Evolutionary conservation across 208 protist species (phyloP), one percentile per base, ranked within the genome.

Genomic region (Leishmania amazonensis): DNA sequence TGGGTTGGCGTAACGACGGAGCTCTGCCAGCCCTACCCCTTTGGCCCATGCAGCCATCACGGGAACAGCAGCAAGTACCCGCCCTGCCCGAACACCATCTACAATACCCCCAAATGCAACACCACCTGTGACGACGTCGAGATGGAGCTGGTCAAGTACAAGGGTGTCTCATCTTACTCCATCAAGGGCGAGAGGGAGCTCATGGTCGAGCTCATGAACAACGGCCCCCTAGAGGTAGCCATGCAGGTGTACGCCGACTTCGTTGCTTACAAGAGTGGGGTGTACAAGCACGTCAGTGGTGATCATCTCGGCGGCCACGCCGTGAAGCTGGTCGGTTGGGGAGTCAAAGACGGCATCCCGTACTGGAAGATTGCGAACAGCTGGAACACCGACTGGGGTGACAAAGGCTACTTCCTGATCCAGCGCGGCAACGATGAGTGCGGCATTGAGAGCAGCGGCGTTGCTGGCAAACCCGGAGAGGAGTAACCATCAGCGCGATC

Each of bases 341-440:
- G 96, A 62, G 80, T 82, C 58, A 77, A 91, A 79, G 84, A 94
- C 83, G 94, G 91, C 47, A 74, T 83, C 28, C 78, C 81, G 70
- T 99, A 98, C 89, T 99, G 97, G 97, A 93, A 91, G 78, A 88
- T 98, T 81, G 92, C 90, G 42, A 99, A 99, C 89, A 96, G 91
- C 84, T 98, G 96, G 96, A 94, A 95, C 81, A 40, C 57, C 1
- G 88, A 93, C 75, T 98, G 96, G 96, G 96, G 96, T 58, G 89
- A 96, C 73, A 86, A 94, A 47, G 96, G 96, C 75, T 95, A 94
- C 86, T 94, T 98, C 86, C 78, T 89, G 70, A 95, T 98, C 80
- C 65, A 78, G 64, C 88, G 91, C 47, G 96, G 96, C 76, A 75
- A 42, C 65, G 77, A 97, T 81, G 94, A 97, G 86, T 96, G 94